Conservation (phyloP, 2,329 filamentous ascomycete genomes). For the Celoporthe dispersa region DNA sequence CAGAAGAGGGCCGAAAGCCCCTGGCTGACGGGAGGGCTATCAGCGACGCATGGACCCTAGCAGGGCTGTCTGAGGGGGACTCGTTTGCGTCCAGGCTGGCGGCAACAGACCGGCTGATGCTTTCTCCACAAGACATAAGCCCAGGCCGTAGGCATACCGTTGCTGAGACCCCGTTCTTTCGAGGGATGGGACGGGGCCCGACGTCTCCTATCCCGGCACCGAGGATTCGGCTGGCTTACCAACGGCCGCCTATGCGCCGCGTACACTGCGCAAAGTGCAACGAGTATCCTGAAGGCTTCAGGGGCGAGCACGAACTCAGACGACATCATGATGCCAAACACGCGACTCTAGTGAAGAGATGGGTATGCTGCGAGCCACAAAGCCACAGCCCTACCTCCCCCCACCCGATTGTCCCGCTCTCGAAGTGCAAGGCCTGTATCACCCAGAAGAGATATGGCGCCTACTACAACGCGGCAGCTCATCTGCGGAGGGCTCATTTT, state of each 20-base stretch:
- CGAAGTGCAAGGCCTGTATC: slow-evolving; percentile 61
- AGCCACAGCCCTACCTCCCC: slow-evolving; percentile 42
- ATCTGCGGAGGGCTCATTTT: slow-evolving; percentile 61
- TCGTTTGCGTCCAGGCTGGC: slow-evolving; percentile 36
- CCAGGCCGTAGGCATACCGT: slow-evolving; percentile 50
- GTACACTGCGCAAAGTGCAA: slow-evolving; percentile 79
- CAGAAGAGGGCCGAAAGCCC: slow-evolving; percentile 43
- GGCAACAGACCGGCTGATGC: slow-evolving; percentile 37
- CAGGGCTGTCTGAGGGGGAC: slow-evolving; percentile 36
- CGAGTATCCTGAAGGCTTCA: slow-evolving; percentile 83
- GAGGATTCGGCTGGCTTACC: slow-evolving; percentile 51
- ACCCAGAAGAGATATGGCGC: slow-evolving; percentile 62
- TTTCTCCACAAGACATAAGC: slow-evolving; percentile 36
- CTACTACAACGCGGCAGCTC: slow-evolving; percentile 64
- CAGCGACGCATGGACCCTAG: slow-evolving; percentile 43
- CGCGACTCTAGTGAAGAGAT: slow-evolving; percentile 57
- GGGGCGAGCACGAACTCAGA: slow-evolving; percentile 84
- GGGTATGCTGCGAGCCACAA: slow-evolving; percentile 59
- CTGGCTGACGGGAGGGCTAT: slow-evolving; percentile 46
- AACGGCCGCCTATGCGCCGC: slow-evolving; percentile 66
- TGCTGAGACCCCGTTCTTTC: slow-evolving; percentile 49
- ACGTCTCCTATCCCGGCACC: slow-evolving; percentile 48
- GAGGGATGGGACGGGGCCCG: slow-evolving; percentile 44
- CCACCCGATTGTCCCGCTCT: slow-evolving; percentile 56
- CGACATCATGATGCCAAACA: slow-evolving; percentile 67